Evolutionary conservation across 192 early-diverging fungal species (phyloP), one percentile per base, ranked within the genome.

Genomic region (Diversispora epigaea): DNA sequence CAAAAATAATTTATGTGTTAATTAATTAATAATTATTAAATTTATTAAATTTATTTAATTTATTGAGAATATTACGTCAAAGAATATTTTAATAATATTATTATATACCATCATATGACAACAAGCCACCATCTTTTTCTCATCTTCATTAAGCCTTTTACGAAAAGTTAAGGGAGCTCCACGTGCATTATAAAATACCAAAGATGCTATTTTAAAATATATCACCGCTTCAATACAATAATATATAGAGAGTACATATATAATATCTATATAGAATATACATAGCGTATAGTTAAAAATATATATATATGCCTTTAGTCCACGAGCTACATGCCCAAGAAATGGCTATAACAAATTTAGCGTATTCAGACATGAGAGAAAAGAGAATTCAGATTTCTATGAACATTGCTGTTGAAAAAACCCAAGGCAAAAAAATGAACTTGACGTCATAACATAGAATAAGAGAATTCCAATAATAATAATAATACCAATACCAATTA

Each of bases 261-360:
- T n/a, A n/a, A n/a, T n/a, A n/a, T n/a, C n/a, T n/a, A 63, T 25
- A 10, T 32, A 41, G 10, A 25, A 10, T 19, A 61, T 2, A 25
- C 9, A 61, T 19, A 61, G 21, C 12, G 11, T 19, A 6, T 14
- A 14, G 63, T 65, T 50, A 46, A 19, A n/a, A 68, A 3, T 50
- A 12, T n/a, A 22, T 25, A 68, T 12, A 50, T 12, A 15, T 43
- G 56, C 68, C 68, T 71, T 71, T 71, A 71, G 68, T 71, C 68
- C 68, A 71, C 3, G 68, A 71, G 19, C 68, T 71, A 55, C 45
- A 52, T 19, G 68, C 68, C 68, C 68, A 71, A 17, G 68, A 21
- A 45, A 71, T 57, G 25, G 52, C 12, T 15, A 71, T 55, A 71
- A 71, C 40, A 56, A 71, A 52, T 40, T 71, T 71, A n/a, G 32